Evolutionary conservation across 2,329 filamentous ascomycete species (phyloP), one percentile per base, ranked within the genome.

Genomic region (Epichloe bromicola): DNA sequence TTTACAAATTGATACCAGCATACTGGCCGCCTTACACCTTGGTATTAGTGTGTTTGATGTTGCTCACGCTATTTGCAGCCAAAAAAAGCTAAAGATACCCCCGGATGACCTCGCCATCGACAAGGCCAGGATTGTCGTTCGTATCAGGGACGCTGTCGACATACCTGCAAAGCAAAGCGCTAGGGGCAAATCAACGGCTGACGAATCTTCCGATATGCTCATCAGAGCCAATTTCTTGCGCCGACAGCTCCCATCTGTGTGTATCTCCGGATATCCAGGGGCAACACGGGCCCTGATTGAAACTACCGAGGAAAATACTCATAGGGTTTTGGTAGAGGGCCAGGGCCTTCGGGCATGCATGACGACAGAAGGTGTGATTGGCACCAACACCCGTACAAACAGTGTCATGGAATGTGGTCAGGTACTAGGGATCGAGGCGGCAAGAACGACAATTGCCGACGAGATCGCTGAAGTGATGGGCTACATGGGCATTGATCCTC

Each of bases 391-490:
- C 3, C 78, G 76, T 8, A 84, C 85, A 55, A 98, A 98, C 72
- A 88, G 83, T 61, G 83, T 98, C 58, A 88, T 96, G 79, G 93
- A 98, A 69, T 85, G 83, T 60, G 77, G 80, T 37, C 82, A 93
- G 23, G 83, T 97, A 0, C 80, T 98, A 3, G 93, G 93, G 47
- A 96, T 98, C 60, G 93, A 98, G 72, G 93, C 93, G 1, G 93
- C 93, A 3, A 82, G 91, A 53, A 79, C 78, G 3, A 95, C 90
- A 6, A 97, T 98, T 62, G 86, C 93, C 47, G 74, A 79, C 44
- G 93, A 98, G 71, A 97, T 98, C 61, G 78, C 76, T 49, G 76
- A 78, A 49, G 93, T 97, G 63, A 98, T 97, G 90, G 80, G 80
- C 37, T 82, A 85, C 65, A 96, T 98, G 89, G 83, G 81, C 67